These are phyloP conservation scores for Globisporangium nodosum DNA, from an alignment of 352 stramenopile genomes.

Conservation along the genomic window DNA sequence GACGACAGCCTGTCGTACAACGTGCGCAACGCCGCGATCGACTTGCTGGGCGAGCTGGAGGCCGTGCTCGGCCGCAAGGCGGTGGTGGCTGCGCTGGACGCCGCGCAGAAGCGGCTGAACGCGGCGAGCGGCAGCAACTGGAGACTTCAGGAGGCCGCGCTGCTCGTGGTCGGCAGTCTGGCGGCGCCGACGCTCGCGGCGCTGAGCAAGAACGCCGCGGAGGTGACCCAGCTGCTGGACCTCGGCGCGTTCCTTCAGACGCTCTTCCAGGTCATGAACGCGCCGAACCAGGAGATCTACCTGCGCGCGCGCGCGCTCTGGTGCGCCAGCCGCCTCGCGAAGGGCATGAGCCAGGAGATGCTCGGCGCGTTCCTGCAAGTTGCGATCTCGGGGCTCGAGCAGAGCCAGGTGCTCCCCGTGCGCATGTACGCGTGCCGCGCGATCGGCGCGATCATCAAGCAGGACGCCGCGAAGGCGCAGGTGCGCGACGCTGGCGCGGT, in stretches of 20 bases:
- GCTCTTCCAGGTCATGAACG: constrained; percentile 76
- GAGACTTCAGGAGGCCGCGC: constrained; percentile 66
- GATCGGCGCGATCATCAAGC: constrained; percentile 60
- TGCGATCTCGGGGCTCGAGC: constrained; percentile 67
- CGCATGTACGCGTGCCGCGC: constrained; percentile 76
- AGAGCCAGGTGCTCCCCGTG: constrained; percentile 62
- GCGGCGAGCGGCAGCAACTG: constrained; percentile 32
- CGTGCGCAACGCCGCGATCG: constrained; percentile 62
- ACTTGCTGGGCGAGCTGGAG: constrained; percentile 63
- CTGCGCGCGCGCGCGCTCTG: constrained; percentile 70
- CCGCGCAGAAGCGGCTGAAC: constrained; percentile 59
- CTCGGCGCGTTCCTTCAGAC: constrained; percentile 63
- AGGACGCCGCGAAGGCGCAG: constrained; percentile 50
- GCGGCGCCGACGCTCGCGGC: constrained; percentile 49
- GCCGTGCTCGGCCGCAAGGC: constrained; percentile 57
- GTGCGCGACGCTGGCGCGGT: constrained; percentile 41
- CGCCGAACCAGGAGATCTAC: constrained; percentile 58
- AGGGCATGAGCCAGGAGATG: constrained; percentile 69
- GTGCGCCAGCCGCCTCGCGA: constrained; percentile 70
- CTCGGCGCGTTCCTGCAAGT: constrained; percentile 65
- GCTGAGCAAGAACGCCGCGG: constrained; percentile 41
- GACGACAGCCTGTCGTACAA: constrained; percentile 79
- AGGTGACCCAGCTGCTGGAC: constrained; percentile 48
- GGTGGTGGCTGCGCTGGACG: constrained; percentile 44
- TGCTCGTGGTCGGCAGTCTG: constrained; percentile 68